A percentile compares a stretch with the other conserved stretches of the same genome.
phyloP scores from a whole-genome alignment of 805 yeast genomes.

The Phaffomyces opuntiae region DNA sequence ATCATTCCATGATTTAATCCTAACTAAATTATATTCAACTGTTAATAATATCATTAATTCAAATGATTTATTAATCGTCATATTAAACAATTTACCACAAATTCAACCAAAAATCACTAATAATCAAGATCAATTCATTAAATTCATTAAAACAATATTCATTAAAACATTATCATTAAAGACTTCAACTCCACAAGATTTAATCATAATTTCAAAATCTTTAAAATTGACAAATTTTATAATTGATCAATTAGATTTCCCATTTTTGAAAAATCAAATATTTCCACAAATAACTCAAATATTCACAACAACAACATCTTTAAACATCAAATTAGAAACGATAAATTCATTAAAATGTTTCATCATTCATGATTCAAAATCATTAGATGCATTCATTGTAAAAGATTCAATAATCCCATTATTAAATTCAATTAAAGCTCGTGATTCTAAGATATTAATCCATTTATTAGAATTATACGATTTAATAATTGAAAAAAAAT shows the following conservation, averaged over 20 bases:
- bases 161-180: slow-evolving; percentile 24
- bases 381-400: slow-evolving; percentile 64
- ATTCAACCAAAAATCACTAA: slow-evolving; percentile 37
- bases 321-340: slow-evolving; percentile 69
- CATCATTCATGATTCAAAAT: slow-evolving; percentile 40
- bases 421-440: slow-evolving; percentile 64
- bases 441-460: slow-evolving; percentile 59
- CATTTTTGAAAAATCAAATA: slow-evolving; percentile 66
- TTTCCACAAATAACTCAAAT: slow-evolving; percentile 66
- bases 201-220: slow-evolving; percentile 42
- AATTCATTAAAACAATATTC: slow-evolving; percentile 37
- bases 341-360: slow-evolving; percentile 52
- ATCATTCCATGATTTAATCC: slow-evolving; percentile 67
- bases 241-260: slow-evolving; percentile 49
- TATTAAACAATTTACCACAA: slow-evolving; percentile 41
- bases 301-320: slow-evolving; percentile 78
- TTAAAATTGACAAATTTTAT: slow-evolving; percentile 36
- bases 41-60: slow-evolving; percentile 29
- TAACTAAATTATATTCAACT: slow-evolving; percentile 29
- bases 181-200: slow-evolving; percentile 6
- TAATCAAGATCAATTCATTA: slow-evolving; percentile 43
- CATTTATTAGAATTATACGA: slow-evolving; percentile 39
- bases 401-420: slow-evolving; percentile 79
- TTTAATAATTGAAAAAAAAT: slow-evolving; percentile 25
- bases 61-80: slow-evolving; percentile 34